phyloP scores from a whole-genome alignment of 2,329 filamentous ascomycete genomes.

The Monilinia polystroma region DNA sequence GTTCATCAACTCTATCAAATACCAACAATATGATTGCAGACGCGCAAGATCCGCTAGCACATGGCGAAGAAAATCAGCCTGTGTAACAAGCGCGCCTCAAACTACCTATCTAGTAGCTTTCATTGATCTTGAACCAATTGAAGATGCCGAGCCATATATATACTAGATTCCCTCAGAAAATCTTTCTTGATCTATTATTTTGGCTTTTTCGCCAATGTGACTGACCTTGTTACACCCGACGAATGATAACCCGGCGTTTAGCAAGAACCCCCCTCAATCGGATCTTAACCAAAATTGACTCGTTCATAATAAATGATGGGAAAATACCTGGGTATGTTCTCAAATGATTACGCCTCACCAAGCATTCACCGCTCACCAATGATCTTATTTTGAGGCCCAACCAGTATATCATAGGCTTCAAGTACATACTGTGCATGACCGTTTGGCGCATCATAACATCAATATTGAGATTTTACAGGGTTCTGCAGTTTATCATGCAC shows the following conservation, averaged over 20 bases:
- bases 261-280: constrained; percentile 14
- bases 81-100: constrained; percentile 33
- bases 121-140: constrained; percentile 5
- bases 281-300: constrained; percentile 22
- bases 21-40: constrained; percentile 20
- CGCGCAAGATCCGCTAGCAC: constrained; percentile 26
- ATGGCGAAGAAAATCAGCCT: neutral
- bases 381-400: constrained; percentile 22
- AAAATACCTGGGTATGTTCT: constrained; percentile 2
- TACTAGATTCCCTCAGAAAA: constrained; percentile 3
- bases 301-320: neutral
- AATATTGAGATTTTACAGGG: constrained; percentile 15
- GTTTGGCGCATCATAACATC: constrained; percentile 26
- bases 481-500: constrained; percentile 21
- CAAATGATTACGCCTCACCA: neutral
- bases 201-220: constrained; percentile 5
- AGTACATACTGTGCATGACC: neutral
- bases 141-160: neutral
- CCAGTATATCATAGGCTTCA: constrained; percentile 34
- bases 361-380: constrained; percentile 34
- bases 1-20: neutral
- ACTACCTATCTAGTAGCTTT: neutral
- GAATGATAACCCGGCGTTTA: constrained; percentile 37
- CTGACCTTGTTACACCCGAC: constrained; percentile 31
- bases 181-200: constrained; percentile 7